Base-by-base conservation (phyloP, 106 monocot species). In the Dendrobium catenatum region DNA sequence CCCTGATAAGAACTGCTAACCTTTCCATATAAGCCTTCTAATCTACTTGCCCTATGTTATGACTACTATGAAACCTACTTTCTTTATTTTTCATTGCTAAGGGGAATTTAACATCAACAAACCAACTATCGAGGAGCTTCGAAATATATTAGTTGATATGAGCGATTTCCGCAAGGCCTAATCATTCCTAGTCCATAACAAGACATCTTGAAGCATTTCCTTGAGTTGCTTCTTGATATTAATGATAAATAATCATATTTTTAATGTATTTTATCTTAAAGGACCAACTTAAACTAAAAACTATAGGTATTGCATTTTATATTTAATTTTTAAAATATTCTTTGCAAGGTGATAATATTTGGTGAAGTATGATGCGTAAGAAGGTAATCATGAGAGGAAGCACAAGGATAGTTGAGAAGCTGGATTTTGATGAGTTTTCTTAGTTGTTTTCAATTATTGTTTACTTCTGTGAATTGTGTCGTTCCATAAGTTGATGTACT, bases 51-150 rank as follows among this genome's bases (percentile, higher is more conserved):
- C 70, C 29, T 70, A 5, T 9, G 19, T 44, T 8, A 43, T 74
- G 42, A 7, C 74, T 9, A 0, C 41, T 16, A 37, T 29, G 72
- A 72, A 16, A 40, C 42, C n/a, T 6, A 46, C 24, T 68, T 68
- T 68, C 29, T 68, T 40, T 72, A 37, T 73, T 73, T 73, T 73
- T 37, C 43, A 74, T n/a, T 18, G 74, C n/a, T 74, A 44, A 43
- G 74, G 0, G 5, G 42, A 18, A 13, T 18, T 40, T 73, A 42
- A 19, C 16, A 18, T 40, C 15, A 42, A 40, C 41, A 29, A 70
- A 31, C 70, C 2, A 24, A 5, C 22, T n/a, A 61, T n/a, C 22
- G n/a, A 19, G 24, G 64, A 26, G 10, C 51, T 51, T 13, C 2
- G 13, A 51, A 13, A 13, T 51, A 15, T 51, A 15, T 1, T 15